Evolutionary conservation across 2,329 filamentous ascomycete species (phyloP).

Genomic region (Sporothrix phasma): DNA sequence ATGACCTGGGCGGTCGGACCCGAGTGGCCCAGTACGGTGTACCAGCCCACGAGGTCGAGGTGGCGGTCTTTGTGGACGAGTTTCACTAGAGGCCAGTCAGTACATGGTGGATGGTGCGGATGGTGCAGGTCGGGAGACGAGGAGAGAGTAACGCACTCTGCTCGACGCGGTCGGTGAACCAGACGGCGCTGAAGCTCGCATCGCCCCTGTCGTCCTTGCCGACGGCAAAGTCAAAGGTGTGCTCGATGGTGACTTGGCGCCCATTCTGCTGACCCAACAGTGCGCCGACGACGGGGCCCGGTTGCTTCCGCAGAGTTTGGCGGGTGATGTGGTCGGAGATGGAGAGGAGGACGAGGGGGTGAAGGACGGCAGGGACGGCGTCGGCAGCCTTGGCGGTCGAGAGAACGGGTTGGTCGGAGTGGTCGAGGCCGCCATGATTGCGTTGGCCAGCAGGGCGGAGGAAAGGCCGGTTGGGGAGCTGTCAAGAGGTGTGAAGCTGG

Average conservation of each 20-base stretch:
- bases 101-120: no score
- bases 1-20: constrained; percentile 63
- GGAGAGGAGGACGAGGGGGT: constrained; percentile 88
- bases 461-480: neutral
- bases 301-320: constrained; percentile 67
- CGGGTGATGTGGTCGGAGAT: constrained; percentile 96
- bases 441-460: neutral
- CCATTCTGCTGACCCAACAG: constrained; percentile 89
- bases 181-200: constrained; percentile 53
- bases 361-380: constrained; percentile 71
- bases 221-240: constrained; percentile 77
- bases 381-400: constrained; percentile 60
- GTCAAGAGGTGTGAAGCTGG: neutral
- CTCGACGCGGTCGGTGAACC: constrained; percentile 70
- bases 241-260: constrained; percentile 80
- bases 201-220: constrained; percentile 41
- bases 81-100: constrained; percentile 50
- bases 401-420: constrained; percentile 44
- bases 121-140: neutral
- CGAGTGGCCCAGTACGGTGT: constrained; percentile 61
- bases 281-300: constrained; percentile 71
- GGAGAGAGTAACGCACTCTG: constrained; percentile 83
- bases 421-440: neutral
- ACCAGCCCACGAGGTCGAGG: constrained; percentile 87
- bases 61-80: constrained; percentile 76